phyloP scores from a whole-genome alignment of 139 green algal genomes.

The Axilococcus clingmanii region DNA sequence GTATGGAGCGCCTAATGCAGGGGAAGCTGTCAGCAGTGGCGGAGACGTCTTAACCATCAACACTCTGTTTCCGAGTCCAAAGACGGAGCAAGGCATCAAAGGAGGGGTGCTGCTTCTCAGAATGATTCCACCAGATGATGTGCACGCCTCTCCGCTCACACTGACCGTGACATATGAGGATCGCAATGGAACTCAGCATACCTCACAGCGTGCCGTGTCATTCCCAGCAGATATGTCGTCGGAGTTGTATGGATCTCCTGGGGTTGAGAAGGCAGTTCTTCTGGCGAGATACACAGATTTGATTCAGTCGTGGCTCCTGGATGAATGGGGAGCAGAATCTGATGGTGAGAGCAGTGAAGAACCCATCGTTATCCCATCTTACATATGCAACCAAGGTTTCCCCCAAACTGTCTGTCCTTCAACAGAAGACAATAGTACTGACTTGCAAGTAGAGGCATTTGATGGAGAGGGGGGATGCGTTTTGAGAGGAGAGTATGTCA shows the following conservation, averaged over 20 bases:
- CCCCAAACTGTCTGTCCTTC: background rate
- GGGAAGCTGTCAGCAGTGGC: background rate
- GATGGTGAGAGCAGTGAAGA: background rate
- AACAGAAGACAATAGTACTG: background rate
- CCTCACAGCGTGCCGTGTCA: background rate
- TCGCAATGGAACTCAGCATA: background rate
- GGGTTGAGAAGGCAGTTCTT: conserved; percentile 23
- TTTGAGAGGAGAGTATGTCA: conserved; percentile 5
- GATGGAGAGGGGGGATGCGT: background rate
- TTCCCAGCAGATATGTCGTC: background rate
- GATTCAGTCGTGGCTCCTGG: conserved; percentile 19
- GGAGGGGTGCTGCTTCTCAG: conserved; percentile 26
- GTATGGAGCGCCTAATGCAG: conserved; percentile 17
- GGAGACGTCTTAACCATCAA: conserved; percentile 3
- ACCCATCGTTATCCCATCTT: background rate
- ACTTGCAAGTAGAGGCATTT: background rate
- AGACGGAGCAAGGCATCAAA: conserved; percentile 29
- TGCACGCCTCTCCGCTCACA: conserved; percentile 1
- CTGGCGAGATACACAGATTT: conserved; percentile 26
- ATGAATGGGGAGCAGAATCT: conserved; percentile 7
- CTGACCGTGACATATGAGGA: conserved; percentile 15
- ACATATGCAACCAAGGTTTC: conserved; percentile 1
- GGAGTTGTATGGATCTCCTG: conserved; percentile 9
- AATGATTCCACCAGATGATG: conserved; percentile 4
- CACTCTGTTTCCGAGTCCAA: conserved; percentile 24